phyloP scores from a whole-genome alignment of 2,329 filamentous ascomycete species.

The Fusarium bulbicola region DNA sequence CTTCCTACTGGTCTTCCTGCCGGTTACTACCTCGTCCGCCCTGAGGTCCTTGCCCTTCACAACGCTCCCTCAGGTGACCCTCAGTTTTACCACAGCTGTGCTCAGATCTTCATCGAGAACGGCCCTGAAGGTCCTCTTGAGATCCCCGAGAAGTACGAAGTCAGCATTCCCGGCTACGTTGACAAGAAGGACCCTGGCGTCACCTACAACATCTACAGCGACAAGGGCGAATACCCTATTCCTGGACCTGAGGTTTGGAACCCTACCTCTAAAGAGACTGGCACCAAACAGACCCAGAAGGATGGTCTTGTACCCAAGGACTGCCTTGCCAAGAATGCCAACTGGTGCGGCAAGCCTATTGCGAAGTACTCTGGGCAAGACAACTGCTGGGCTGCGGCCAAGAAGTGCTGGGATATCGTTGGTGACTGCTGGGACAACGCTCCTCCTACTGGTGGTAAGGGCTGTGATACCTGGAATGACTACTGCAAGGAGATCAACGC shows the following conservation, averaged over 20 bases:
- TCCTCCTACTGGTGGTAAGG: conserved; percentile 65
- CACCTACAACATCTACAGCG: conserved; percentile 70
- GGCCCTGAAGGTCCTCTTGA: conserved; percentile 56
- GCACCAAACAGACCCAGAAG: conserved; percentile 36
- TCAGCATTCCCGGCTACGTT: conserved; percentile 74
- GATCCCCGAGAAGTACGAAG: conserved; percentile 59
- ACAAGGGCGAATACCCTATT: conserved; percentile 63
- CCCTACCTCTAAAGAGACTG: conserved; percentile 44
- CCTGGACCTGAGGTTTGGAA: conserved; percentile 62
- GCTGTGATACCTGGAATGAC: conserved; percentile 69
- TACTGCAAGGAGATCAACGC: conserved; percentile 65
- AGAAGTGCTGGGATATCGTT: conserved; percentile 67
- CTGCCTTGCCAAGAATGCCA: conserved; percentile 73
- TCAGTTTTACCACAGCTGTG: conserved; percentile 79
- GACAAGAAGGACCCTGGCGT: conserved; percentile 62
- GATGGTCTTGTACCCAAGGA: conserved; percentile 63
- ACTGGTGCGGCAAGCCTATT: conserved; percentile 76
- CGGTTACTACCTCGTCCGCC: conserved; percentile 76
- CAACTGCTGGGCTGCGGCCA: conserved; percentile 68
- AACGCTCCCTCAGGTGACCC: conserved; percentile 66
- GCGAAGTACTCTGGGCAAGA: conserved; percentile 61
- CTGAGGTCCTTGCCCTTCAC: conserved; percentile 76
- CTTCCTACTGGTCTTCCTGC: conserved; percentile 69
- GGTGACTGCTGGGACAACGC: conserved; percentile 67
- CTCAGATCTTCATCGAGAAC: conserved; percentile 71